Base-by-base conservation (phyloP, 306 rosid genomes). In the Quercus suber region DNA sequence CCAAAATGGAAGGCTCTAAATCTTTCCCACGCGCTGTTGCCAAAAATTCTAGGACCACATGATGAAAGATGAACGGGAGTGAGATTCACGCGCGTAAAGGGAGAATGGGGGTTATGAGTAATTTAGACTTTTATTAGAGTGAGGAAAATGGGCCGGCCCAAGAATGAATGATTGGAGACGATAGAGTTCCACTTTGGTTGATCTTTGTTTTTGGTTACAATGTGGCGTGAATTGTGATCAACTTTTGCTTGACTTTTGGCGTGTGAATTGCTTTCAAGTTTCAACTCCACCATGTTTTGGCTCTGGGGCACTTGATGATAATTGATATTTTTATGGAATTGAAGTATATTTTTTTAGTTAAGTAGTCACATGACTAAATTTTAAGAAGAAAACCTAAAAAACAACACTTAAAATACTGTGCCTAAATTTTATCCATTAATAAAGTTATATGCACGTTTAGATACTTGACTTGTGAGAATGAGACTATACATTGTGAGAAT, bases 71-170 rank as follows among this genome's bases (percentile, higher is more conserved):
- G 78, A 2, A 76, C 78, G 86, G 79, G 31, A 12, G 69, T 77
- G 78, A 5, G 0, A 4, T 0, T 9, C 77, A 83, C 81, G 73
- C 78, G 58, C 79, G 19, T 15, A 60, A 58, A 60, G 55, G 53
- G 81, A 80, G 71, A 73, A 49, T n/a, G 52, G 76, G 82, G 49
- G 55, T 6, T 49, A 28, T 19, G 25, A 21, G 49, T 64, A 56
- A 14, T 49, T 12, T 49, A 49, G 53, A 49, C 53, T 49, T 49
- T 8, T 8, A 41, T 2, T 77, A n/a, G 68, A 43, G 77, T 53
- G 73, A 79, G 84, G 76, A 21, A 80, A 73, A 80, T 84, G 91
- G 88, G 83, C 87, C 90, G 89, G 87, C 88, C 92, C 88, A 84
- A 58, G 80, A 87, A 82, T 87, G 80, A 87, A 82, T 87, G 79